These are phyloP conservation scores for Paracamarosporium sp. DNA, from an alignment of 2,329 filamentous ascomycete genomes.

Conservation along the genomic window DNA sequence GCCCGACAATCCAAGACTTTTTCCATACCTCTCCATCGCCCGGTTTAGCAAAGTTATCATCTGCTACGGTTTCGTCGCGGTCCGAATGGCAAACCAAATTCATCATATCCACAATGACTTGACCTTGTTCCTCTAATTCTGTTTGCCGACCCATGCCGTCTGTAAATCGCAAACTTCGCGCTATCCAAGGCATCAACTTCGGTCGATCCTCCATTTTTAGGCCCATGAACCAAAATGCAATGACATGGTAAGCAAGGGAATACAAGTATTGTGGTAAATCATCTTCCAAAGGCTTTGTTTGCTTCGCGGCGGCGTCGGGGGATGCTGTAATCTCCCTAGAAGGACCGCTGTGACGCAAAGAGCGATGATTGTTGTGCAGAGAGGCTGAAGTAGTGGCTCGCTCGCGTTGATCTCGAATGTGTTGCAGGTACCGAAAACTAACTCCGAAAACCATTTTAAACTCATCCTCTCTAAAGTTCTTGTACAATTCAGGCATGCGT, in stretches of 20 bases:
- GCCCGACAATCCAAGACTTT: conserved; percentile 75
- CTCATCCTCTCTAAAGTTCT: conserved; percentile 89
- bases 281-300: conserved; percentile 61
- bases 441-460: conserved; percentile 95
- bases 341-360: conserved; percentile 51
- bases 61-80: conserved; percentile 75
- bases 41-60: conserved; percentile 69
- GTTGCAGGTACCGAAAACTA: conserved; percentile 91
- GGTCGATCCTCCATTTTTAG: conserved; percentile 83
- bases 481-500: conserved; percentile 81
- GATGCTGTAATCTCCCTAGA: conserved; percentile 49
- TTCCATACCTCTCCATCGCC: conserved; percentile 71
- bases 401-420: conserved; percentile 71
- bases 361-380: conserved; percentile 43
- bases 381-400: conserved; percentile 39
- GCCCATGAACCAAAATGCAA: conserved; percentile 96
- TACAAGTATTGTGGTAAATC: conserved; percentile 94
- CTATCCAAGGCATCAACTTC: conserved; percentile 88
- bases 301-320: conserved; percentile 41
- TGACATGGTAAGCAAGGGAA: conserved; percentile 90
- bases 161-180: conserved; percentile 78
- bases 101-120: conserved; percentile 95
- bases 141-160: conserved; percentile 76
- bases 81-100: conserved; percentile 86
- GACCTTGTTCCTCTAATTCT: conserved; percentile 84